Percentiles rank a stretch among this genome's conserved stretches.
phyloP scores from a whole-genome alignment of 805 yeast species.

The Hanseniaspora lindneri region DNA sequence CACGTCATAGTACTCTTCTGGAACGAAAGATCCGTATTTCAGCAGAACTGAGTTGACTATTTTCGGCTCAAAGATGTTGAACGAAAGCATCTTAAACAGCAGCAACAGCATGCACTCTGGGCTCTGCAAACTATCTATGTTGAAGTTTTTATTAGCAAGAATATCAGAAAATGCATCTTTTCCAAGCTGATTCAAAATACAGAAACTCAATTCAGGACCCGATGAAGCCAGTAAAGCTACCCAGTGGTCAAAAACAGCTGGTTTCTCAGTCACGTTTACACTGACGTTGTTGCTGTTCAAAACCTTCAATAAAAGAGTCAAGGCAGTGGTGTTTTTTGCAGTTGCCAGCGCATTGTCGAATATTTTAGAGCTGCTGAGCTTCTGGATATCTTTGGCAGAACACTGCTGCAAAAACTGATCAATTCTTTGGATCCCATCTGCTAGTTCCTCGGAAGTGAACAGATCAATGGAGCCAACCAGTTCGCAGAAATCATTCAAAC shows the following conservation, averaged over 20 bases:
- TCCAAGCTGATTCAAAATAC: slow-evolving; percentile 1
- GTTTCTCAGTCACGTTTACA: background rate
- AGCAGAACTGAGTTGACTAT: background rate
- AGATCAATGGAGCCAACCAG: background rate
- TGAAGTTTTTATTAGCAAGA: background rate
- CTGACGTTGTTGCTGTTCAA: background rate
- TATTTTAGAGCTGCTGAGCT: background rate
- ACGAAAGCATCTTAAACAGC: slow-evolving; percentile 3
- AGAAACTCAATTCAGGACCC: background rate
- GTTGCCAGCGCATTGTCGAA: background rate
- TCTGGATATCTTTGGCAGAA: background rate
- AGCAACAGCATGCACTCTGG: background rate
- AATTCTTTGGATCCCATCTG: background rate
- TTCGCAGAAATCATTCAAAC: slow-evolving; percentile 1
- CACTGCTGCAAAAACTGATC: background rate
- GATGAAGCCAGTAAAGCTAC: background rate
- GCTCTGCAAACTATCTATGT: background rate
- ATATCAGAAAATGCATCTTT: background rate
- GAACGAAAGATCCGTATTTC: background rate
- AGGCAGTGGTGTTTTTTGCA: background rate
- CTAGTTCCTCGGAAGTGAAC: background rate
- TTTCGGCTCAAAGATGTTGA: background rate
- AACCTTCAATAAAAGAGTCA: background rate
- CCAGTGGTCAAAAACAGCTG: slow-evolving; percentile 1
- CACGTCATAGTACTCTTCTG: background rate